Evolutionary conservation across 1,139 yeast species (phyloP), one percentile per base, ranked within the genome.

Genomic region (Protomyces inundatus): DNA sequence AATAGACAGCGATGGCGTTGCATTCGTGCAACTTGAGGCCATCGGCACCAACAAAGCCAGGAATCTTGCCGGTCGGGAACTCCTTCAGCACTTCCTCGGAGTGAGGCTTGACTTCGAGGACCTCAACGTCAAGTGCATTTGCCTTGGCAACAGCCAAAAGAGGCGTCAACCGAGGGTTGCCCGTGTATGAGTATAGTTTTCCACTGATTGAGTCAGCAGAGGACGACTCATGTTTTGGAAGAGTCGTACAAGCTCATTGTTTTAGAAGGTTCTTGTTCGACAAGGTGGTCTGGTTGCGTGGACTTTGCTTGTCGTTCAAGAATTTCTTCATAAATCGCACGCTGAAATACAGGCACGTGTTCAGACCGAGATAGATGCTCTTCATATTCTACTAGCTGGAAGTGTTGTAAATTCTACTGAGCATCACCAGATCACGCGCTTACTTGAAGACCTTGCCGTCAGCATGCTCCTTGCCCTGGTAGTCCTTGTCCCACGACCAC

Each of bases 401-500:
- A n/a, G n/a, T n/a, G n/a, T n/a, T n/a, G n/a, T n/a, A n/a, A n/a
- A n/a, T n/a, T n/a, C n/a, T n/a, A n/a, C n/a, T n/a, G n/a, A n/a
- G n/a, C n/a, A n/a, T n/a, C n/a, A n/a, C n/a, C n/a, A n/a, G n/a
- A n/a, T n/a, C n/a, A n/a, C n/a, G 14, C 37, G 35, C 4, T 10
- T 14, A 87, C 83, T 87, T 87, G 79, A 86, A 83, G 70, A 87
- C 91, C 82, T 87, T 87, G 77, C 93, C 95, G 76, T 87, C 93
- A 69, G 83, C 89, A 71, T 86, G 83, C 78, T 84, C 89, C 74
- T 78, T 82, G 74, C 90, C 91, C 74, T 83, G 78, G 74, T 84
- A 79, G 71, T 91, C 91, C 80, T 86, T 81, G 77, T 87, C 95
- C 93, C 95, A 87, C 70, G 93, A 88, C 86, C 90, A 86, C 82